These are phyloP conservation scores for Aspergillus terreus DNA, from an alignment of 2,329 filamentous ascomycete genomes.

Conservation along the genomic window DNA sequence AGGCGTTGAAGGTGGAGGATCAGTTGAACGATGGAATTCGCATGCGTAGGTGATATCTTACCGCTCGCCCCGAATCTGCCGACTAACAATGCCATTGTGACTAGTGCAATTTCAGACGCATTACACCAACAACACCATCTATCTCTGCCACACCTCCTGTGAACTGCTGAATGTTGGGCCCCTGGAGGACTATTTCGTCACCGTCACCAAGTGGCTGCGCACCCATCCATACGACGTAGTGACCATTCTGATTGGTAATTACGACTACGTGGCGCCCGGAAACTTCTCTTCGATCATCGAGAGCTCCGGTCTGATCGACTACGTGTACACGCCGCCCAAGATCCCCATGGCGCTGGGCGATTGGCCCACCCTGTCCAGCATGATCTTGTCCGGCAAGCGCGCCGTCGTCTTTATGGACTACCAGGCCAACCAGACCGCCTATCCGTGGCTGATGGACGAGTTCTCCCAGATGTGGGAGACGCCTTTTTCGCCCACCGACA, in stretches of 20 bases:
- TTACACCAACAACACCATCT: slow-evolving; percentile 54
- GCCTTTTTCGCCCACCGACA: slow-evolving; percentile 69
- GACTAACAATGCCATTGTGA: background rate
- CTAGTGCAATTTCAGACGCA: slow-evolving; percentile 60
- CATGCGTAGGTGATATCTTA: slow-evolving; percentile 43
- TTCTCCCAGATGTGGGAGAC: slow-evolving; percentile 91
- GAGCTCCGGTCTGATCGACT: slow-evolving; percentile 66
- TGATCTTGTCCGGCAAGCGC: slow-evolving; percentile 68
- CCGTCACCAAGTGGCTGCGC: slow-evolving; percentile 69
- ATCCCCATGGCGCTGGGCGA: slow-evolving; percentile 67
- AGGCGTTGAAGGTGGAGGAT: slow-evolving; percentile 61
- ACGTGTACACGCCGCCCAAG: slow-evolving; percentile 69
- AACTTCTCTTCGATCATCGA: slow-evolving; percentile 68
- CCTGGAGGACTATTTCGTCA: slow-evolving; percentile 67
- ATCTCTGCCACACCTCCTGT: slow-evolving; percentile 84
- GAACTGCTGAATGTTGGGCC: slow-evolving; percentile 77
- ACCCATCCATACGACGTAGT: slow-evolving; percentile 81
- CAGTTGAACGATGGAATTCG: slow-evolving; percentile 73
- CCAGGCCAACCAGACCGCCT: slow-evolving; percentile 69
- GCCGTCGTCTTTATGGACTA: slow-evolving; percentile 84
- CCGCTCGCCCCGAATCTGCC: background rate
- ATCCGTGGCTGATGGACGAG: slow-evolving; percentile 82
- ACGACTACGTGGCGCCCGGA: slow-evolving; percentile 64
- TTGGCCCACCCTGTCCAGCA: slow-evolving; percentile 78
- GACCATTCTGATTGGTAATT: slow-evolving; percentile 81